Base-by-base conservation (phyloP, 345 rosid genomes). In the Theobroma cacao region DNA sequence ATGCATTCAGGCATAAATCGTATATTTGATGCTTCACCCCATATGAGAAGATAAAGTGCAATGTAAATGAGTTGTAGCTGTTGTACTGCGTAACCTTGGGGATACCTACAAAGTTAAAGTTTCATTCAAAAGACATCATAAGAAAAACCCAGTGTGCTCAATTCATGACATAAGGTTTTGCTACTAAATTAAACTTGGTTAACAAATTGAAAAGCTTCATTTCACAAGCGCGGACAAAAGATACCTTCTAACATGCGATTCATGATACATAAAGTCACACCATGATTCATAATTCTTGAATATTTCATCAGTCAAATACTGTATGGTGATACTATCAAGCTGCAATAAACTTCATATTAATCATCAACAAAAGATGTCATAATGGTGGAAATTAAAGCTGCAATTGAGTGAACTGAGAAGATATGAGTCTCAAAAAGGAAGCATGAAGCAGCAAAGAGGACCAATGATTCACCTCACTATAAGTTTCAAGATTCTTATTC, bases 1-100 rank as follows among this genome's bases (percentile, higher is more conserved):
- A 97, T 82, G 86, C 99, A 97, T 85, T 97, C 98, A 33, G 99
- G 98, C 99, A 97, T 94, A 86, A 97, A 97, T 9, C 99, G 92
- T 62, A 94, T 84, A 83, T 97, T 97, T 82, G 99, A 97, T 83
- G 99, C 99, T 89, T 97, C 99, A 22, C 99, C 99, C 99, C 98
- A 96, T 80, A 97, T 91, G 75, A 97, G 98, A 86, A 94, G 95
- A 85, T 91, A 97, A 62, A 97, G 93, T 14, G 89, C 89, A 66
- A 93, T 89, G 81, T 94, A 94, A 72, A 97, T 74, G 83, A 97
- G 98, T 81, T 88, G 84, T 65, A 89, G 64, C 72, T 88, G 98
- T 81, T 90, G 92, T 78, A 58, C 59, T 71, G 90, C 75, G 64
- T 72, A 78, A 76, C 75, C 72, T 74, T 64, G 33, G 22, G 91